These are phyloP conservation scores for Camelina laxa DNA, from an alignment of 345 rosid genomes.

Conservation along the genomic window DNA sequence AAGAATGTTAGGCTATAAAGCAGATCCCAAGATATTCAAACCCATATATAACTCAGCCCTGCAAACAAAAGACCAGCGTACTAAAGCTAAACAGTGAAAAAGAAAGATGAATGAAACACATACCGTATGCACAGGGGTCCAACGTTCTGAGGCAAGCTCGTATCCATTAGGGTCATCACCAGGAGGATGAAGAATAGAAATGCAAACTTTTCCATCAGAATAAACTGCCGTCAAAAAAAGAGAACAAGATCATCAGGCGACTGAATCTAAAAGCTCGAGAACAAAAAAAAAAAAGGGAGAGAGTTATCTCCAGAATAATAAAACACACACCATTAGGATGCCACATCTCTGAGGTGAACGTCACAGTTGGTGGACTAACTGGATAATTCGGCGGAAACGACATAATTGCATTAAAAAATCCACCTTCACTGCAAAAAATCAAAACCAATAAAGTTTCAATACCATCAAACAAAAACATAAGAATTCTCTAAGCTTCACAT, in stretches of 20 bases:
- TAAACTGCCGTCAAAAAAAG: slow-evolving; percentile 53
- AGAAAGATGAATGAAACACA: neutral
- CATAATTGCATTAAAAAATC: slow-evolving; percentile 85
- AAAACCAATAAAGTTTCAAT: slow-evolving; percentile 7
- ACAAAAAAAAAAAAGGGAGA: neutral
- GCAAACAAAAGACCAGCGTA: neutral
- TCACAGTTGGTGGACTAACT: slow-evolving; percentile 71
- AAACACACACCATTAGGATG: slow-evolving; percentile 77
- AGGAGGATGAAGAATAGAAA: slow-evolving; percentile 91
- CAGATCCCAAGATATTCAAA: neutral
- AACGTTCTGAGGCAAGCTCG: slow-evolving; percentile 86
- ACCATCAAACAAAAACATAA: neutral
- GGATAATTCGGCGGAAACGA: slow-evolving; percentile 75
- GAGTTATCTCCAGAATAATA: slow-evolving; percentile 1
- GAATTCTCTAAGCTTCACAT: neutral
- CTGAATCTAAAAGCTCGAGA: neutral
- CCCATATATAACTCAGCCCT: neutral
- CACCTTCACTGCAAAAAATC: slow-evolving; percentile 69
- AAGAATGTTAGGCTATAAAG: neutral
- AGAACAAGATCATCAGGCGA: slow-evolving; percentile 18
- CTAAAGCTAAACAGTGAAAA: slow-evolving; percentile 8
- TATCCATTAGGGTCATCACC: slow-evolving; percentile 98
- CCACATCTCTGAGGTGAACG: slow-evolving; percentile 85
- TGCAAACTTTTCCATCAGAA: slow-evolving; percentile 81
- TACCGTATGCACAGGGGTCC: slow-evolving; percentile 90